A percentile compares a stretch with the other conserved stretches of the same genome.
Conservation (phyloP, 2,329 filamentous ascomycete genomes). For the Ophiostoma ulmi region DNA sequence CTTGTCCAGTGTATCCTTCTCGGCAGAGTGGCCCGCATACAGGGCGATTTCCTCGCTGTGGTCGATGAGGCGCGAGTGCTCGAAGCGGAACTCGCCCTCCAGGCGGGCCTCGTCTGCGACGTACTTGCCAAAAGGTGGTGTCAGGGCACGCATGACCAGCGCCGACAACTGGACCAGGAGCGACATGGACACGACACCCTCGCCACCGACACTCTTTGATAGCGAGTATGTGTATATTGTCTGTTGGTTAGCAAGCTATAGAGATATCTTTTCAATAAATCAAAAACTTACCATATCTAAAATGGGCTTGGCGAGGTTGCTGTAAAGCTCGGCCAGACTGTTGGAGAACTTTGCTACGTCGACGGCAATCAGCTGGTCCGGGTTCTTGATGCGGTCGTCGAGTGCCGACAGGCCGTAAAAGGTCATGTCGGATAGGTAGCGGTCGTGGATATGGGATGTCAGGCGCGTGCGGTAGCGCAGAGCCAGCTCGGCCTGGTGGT, state of each 20-base stretch:
- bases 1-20: conserved; percentile 95
- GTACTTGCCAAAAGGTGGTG: conserved; percentile 94
- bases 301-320: conserved; percentile 89
- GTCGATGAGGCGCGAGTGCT: conserved; percentile 90
- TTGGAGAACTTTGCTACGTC: conserved; percentile 96
- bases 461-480: conserved; percentile 88
- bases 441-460: conserved; percentile 91
- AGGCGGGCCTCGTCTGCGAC: conserved; percentile 92
- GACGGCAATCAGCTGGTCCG: conserved; percentile 93
- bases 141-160: conserved; percentile 86
- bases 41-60: conserved; percentile 93
- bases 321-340: conserved; percentile 89
- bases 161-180: conserved; percentile 89
- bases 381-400: conserved; percentile 97
- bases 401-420: conserved; percentile 95
- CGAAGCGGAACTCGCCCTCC: conserved; percentile 93
- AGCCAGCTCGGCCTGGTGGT: conserved; percentile 92
- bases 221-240: conserved; percentile 91
- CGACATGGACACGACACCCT: conserved; percentile 93
- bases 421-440: conserved; percentile 94
- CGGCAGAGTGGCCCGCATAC: conserved; percentile 84
- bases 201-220: conserved; percentile 89
- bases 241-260: conserved; percentile 28
- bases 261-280: conserved; percentile 36
- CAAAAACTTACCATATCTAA: conserved; percentile 63